Conservation (phyloP, 164 flowering plant genomes). For the Vitis vinifera region DNA sequence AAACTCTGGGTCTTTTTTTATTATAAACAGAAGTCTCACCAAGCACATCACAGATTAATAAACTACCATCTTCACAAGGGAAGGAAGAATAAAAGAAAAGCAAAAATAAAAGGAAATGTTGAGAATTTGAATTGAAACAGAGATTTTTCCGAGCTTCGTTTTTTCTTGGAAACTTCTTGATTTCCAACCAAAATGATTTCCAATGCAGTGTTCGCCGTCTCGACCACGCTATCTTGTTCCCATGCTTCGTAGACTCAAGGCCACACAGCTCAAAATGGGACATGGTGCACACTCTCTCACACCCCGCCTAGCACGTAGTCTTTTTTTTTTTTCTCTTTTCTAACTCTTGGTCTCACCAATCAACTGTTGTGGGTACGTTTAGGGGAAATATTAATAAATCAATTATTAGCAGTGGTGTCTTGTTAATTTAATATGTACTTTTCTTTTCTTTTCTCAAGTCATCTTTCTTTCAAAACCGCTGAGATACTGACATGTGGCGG, state of each 20-base stretch:
- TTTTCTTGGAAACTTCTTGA: background rate
- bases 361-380: conserved; percentile 1
- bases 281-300: conserved; percentile 46
- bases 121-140: conserved; percentile 13
- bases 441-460: background rate
- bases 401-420: conserved; percentile 14
- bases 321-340: conserved; percentile 10
- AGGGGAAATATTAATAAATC: conserved; percentile 6
- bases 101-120: background rate
- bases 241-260: conserved; percentile 17
- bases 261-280: conserved; percentile 15
- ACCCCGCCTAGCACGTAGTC: conserved; percentile 62
- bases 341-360: background rate
- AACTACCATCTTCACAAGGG: background rate
- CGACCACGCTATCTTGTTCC: conserved; percentile 66
- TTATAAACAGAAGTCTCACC: conserved; percentile 13
- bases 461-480: conserved; percentile 51
- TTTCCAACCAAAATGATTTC: conserved; percentile 25
- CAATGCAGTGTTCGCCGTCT: conserved; percentile 52
- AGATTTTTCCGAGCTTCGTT: conserved; percentile 21
- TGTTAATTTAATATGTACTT: conserved; percentile 19
- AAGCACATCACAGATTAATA: conserved; percentile 1
- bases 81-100: background rate
- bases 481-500: conserved; percentile 75
- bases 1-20: conserved; percentile 5